phyloP scores from a whole-genome alignment of 495 filamentous ascomycete genomes.

The Glarea lozoyensis region DNA sequence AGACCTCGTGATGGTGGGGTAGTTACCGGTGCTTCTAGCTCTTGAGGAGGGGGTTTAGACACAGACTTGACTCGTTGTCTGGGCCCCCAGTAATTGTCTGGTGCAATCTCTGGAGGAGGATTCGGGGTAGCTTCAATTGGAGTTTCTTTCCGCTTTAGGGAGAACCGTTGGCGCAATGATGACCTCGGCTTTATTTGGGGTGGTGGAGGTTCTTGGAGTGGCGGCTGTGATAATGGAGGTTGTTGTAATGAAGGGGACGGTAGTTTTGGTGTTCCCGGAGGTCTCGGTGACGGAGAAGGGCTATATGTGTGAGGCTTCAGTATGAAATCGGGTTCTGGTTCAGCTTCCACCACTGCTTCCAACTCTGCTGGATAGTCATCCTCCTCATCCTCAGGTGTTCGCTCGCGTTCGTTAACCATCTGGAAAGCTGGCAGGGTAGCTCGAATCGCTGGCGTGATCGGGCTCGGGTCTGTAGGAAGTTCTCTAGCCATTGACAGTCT shows the following conservation, averaged over 20 bases:
- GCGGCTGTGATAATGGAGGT: background rate
- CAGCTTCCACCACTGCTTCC: constrained; percentile 6
- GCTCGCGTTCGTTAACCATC: constrained; percentile 17
- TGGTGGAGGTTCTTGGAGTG: constrained; percentile 5
- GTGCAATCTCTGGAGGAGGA: constrained; percentile 15
- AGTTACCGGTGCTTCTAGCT: constrained; percentile 4
- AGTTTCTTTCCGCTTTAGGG: constrained; percentile 27
- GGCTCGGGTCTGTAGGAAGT: constrained; percentile 15
- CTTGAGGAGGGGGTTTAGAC: constrained; percentile 4
- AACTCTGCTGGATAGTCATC: background rate
- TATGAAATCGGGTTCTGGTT: constrained; percentile 29
- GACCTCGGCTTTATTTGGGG: constrained; percentile 24
- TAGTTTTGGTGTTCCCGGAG: background rate
- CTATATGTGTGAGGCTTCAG: constrained; percentile 46
- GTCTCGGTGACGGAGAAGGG: constrained; percentile 32
- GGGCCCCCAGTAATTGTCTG: constrained; percentile 23
- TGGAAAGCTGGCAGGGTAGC: constrained; percentile 19
- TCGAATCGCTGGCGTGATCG: constrained; percentile 19
- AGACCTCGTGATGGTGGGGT: constrained; percentile 28
- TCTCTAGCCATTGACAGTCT: constrained; percentile 14
- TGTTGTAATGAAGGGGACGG: constrained; percentile 1
- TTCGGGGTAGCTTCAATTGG: constrained; percentile 7
- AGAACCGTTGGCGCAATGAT: constrained; percentile 40
- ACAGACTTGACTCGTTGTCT: constrained; percentile 19
- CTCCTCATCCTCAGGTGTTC: constrained; percentile 11